These are phyloP conservation scores for Plantago coronopus DNA, from an alignment of 305 asterid genomes.

Conservation along the genomic window DNA sequence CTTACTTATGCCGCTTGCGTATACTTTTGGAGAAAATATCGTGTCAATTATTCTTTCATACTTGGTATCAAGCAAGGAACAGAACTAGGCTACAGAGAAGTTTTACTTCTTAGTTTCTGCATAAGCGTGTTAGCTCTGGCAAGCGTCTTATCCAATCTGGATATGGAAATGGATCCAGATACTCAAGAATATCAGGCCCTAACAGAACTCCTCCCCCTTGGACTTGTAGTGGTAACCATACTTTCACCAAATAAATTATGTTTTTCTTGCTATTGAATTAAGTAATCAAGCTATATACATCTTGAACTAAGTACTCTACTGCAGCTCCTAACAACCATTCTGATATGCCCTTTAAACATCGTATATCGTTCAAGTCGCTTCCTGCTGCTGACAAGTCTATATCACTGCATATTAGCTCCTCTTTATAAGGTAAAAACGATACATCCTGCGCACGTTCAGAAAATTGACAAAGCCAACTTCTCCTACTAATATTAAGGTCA, in stretches of 20 bases:
- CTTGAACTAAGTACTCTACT: neutral
- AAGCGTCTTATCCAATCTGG: conserved; percentile 43
- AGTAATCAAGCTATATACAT: neutral
- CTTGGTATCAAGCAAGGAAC: conserved; percentile 53
- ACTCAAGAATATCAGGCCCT: conserved; percentile 39
- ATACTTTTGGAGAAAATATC: conserved; percentile 47
- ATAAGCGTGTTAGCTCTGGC: conserved; percentile 42
- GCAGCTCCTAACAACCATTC: conserved; percentile 37
- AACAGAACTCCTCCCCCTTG: conserved; percentile 56
- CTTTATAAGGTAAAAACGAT: conserved; percentile 38
- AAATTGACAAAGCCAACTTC: too few relatives aligned
- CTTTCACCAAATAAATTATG: neutral
- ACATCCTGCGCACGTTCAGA: too few relatives aligned
- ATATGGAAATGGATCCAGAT: conserved; percentile 50
- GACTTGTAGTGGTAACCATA: conserved; percentile 34
- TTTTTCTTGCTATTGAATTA: neutral
- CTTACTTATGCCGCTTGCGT: conserved; percentile 39
- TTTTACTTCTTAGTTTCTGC: conserved; percentile 32
- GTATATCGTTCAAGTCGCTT: conserved; percentile 48
- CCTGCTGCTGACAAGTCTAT: conserved; percentile 36
- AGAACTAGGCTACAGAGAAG: conserved; percentile 43
- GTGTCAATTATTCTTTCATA: conserved; percentile 49
- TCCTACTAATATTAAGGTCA: too few relatives aligned
- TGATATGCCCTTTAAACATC: conserved; percentile 57
- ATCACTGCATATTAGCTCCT: conserved; percentile 46